Percentiles rank a stretch among this genome's conserved stretches.
phyloP scores from a whole-genome alignment of 768 basidiomycete genomes.

The Amylocystis lapponica region DNA sequence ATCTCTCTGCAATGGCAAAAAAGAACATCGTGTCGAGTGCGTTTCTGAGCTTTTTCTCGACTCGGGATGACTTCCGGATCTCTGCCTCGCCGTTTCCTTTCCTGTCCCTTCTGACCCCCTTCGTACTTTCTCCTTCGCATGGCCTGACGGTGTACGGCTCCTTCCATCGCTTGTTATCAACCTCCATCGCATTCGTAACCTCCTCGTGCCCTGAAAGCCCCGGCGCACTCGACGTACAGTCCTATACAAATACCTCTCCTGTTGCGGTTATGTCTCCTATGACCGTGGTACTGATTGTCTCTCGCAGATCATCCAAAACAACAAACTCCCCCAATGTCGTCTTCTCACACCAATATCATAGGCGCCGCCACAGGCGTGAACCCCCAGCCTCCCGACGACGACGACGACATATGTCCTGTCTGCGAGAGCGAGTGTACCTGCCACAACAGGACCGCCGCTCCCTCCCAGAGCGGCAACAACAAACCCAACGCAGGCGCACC shows the following conservation, averaged over 20 bases:
- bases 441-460: constrained; percentile 38
- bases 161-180: constrained; percentile 6
- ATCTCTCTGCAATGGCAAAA: constrained; percentile 18
- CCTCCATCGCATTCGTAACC: constrained; percentile 5
- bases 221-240: not conserved
- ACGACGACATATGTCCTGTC: constrained; percentile 83
- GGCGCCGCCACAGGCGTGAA: constrained; percentile 30
- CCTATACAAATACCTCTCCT: not conserved
- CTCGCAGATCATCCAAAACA: constrained; percentile 36
- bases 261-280: no score
- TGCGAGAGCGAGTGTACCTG: constrained; percentile 90
- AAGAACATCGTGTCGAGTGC: constrained; percentile 17
- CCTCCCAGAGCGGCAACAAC: constrained; percentile 12
- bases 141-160: not conserved
- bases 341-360: constrained; percentile 65
- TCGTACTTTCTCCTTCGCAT: not conserved
- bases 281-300: constrained; percentile 3
- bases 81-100: constrained; percentile 4
- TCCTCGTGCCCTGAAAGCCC: constrained; percentile 1
- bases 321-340: constrained; percentile 58
- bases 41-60: constrained; percentile 5
- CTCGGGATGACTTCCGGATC: constrained; percentile 1
- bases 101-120: not conserved
- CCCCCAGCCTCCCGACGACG: constrained; percentile 28
- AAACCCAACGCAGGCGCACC: constrained; percentile 24